Evolutionary conservation across 202 grass and related monocot genomes (phyloP), one percentile per base, ranked within the genome.

Genomic region (Panicum hallii): DNA sequence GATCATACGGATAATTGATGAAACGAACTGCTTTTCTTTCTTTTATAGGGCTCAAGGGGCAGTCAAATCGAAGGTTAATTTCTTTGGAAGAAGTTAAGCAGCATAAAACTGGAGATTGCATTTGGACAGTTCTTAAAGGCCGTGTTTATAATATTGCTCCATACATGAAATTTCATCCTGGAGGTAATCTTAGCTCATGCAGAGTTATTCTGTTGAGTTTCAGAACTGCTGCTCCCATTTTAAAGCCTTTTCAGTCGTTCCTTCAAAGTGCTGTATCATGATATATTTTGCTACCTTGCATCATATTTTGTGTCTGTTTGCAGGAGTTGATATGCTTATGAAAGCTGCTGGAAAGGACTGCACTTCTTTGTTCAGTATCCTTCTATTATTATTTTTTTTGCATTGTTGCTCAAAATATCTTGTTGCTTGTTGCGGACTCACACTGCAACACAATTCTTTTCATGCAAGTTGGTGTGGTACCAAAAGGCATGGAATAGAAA

Each of bases 81-180:
- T 88, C 91, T 79, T 68, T 98, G 48, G 93, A 95, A 52, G 96
- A 98, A 92, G 83, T 98, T 78, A 98, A 92, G 74, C 86, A 95
- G 30, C 91, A 98, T 78, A 95, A 90, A 88, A 81, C 89, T 47
- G 91, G 90, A 55, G 93, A 89, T 60, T 87, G 81, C 66, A 88
- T 98, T 63, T 98, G 93, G 93, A 98, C 95, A 17, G 88, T 98
- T 87, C 78, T 98, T 34, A 98, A 98, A 89, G 95, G 95, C 22
- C 93, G 82, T 36, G 96, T 98, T 16, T 98, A 98, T 56, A 95
- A 98, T 72, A 92, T 98, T 83, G 90, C 86, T 81, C 93, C 96
- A 9, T 98, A 98, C 73, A 91, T 98, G 89, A 98, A 98, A 88
- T 98, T 95, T 81, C 96, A 95, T 89, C 96, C 93, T 55, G 96